Conservation (phyloP, 2,329 filamentous ascomycete species). For the Calonectria leucothoes region DNA sequence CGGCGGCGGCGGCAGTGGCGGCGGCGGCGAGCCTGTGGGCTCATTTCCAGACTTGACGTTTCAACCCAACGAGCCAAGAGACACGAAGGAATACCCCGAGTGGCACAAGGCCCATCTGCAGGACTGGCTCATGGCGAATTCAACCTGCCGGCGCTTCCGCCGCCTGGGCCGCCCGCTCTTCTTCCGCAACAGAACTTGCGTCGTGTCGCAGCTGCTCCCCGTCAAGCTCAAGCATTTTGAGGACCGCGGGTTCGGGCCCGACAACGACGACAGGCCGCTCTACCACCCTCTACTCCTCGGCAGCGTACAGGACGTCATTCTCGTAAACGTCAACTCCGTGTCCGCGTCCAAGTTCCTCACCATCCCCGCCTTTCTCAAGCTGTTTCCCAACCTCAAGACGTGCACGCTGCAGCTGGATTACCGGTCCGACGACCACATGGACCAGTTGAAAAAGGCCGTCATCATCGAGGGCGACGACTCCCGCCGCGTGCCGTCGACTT, state of each 20-base stretch:
- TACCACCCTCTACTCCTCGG: constrained; percentile 3
- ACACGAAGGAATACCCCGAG: background rate
- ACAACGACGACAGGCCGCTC: background rate
- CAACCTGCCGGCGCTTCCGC: constrained; percentile 4
- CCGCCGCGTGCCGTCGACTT: background rate
- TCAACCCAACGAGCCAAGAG: background rate
- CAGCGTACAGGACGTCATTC: background rate
- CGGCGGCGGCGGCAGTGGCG: too few relatives aligned
- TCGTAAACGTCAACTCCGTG: background rate
- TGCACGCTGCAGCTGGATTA: constrained; percentile 5
- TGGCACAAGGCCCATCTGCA: constrained; percentile 2
- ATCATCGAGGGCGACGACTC: background rate
- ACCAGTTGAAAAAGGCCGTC: background rate
- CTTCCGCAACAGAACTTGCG: background rate
- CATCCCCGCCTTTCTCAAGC: background rate
- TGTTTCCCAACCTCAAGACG: background rate
- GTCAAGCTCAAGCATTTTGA: background rate
- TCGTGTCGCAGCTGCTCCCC: background rate
- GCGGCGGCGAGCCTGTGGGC: background rate
- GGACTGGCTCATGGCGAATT: constrained; percentile 17
- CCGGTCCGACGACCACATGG: background rate
- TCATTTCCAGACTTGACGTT: background rate
- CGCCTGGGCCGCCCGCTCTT: constrained; percentile 3
- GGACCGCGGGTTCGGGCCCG: background rate
- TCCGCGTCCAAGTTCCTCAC: constrained; percentile 8